Evolutionary conservation across 2,329 filamentous ascomycete genomes (phyloP).

Genomic region (Fusarium euwallaceae): DNA sequence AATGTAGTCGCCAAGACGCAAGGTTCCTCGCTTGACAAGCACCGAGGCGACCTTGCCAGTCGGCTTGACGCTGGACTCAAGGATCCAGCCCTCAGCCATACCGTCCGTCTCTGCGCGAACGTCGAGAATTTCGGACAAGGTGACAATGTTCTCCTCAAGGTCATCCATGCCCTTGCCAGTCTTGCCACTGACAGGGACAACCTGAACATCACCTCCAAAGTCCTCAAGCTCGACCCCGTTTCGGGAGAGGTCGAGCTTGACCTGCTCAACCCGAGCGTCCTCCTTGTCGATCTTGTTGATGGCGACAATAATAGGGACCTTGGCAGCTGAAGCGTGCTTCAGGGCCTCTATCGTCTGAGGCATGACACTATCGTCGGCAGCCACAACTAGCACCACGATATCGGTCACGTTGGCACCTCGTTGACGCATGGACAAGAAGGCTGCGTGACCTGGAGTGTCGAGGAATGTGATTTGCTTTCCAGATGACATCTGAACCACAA

Average conservation of each 20-base stretch:
- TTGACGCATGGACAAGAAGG: conserved; percentile 95
- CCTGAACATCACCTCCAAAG: conserved; percentile 93
- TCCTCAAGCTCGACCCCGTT: conserved; percentile 94
- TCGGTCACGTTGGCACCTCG: conserved; percentile 96
- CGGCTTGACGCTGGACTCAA: conserved; percentile 90
- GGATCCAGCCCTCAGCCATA: conserved; percentile 89
- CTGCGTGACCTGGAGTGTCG: conserved; percentile 95
- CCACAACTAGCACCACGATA: conserved; percentile 95
- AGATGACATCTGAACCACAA: conserved; percentile 87
- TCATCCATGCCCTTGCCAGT: conserved; percentile 93
- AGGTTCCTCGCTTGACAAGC: conserved; percentile 87
- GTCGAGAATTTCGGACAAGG: conserved; percentile 90
- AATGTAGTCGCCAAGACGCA: conserved; percentile 83
- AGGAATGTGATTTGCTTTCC: conserved; percentile 96
- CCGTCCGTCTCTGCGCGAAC: conserved; percentile 84
- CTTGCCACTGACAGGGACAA: conserved; percentile 91
- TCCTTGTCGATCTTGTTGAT: conserved; percentile 98
- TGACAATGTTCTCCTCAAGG: conserved; percentile 89
- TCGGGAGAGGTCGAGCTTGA: conserved; percentile 87
- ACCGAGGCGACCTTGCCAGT: conserved; percentile 89
- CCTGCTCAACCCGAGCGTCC: conserved; percentile 81
- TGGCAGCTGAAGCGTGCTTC: conserved; percentile 88
- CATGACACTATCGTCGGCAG: conserved; percentile 97
- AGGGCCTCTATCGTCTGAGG: conserved; percentile 97
- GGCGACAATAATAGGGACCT: conserved; percentile 95